phyloP scores from a whole-genome alignment of 2,329 filamentous ascomycete genomes.

The Furcasterigmium furcatum region DNA sequence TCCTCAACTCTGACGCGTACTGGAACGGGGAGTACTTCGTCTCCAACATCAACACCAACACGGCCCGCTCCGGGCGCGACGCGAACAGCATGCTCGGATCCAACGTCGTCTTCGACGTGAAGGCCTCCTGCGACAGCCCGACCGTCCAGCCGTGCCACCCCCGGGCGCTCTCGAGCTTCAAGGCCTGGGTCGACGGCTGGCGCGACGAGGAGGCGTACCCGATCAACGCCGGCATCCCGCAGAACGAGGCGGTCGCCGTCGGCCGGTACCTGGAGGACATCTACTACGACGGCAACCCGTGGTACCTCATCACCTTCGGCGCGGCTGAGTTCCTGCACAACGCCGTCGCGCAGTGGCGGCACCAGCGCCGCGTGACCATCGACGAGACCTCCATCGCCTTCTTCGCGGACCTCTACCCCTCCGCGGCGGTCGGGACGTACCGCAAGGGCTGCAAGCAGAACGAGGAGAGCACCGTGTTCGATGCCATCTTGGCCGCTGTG shows the following conservation, averaged over 20 bases:
- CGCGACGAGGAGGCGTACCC: constrained; percentile 41
- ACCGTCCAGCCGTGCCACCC: constrained; percentile 56
- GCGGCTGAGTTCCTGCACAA: constrained; percentile 58
- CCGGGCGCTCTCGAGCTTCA: constrained; percentile 50
- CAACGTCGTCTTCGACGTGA: constrained; percentile 48
- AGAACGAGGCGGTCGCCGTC: constrained; percentile 37
- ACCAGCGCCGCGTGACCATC: constrained; percentile 41
- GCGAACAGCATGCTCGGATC: constrained; percentile 48
- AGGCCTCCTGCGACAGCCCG: constrained; percentile 43
- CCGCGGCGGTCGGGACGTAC: constrained; percentile 44
- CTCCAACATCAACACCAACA: constrained; percentile 46
- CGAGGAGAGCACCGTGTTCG: constrained; percentile 25
- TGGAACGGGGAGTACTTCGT: constrained; percentile 55
- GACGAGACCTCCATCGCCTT: constrained; percentile 50
- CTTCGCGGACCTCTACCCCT: constrained; percentile 49
- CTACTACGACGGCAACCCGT: constrained; percentile 56
- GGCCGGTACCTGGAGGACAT: constrained; percentile 48
- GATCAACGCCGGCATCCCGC: constrained; percentile 45
- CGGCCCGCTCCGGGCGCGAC: constrained; percentile 50
- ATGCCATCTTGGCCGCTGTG: constrained; percentile 40
- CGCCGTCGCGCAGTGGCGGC: constrained; percentile 51
- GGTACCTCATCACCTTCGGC: constrained; percentile 53
- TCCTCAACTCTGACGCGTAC: constrained; percentile 43
- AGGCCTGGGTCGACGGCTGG: constrained; percentile 53
- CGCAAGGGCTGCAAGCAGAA: constrained; percentile 21